Percentiles rank a stretch among this genome's conserved stretches.
Evolutionary conservation across 805 yeast genomes (phyloP).

Genomic region (Wickerhamiella domercqiae): DNA sequence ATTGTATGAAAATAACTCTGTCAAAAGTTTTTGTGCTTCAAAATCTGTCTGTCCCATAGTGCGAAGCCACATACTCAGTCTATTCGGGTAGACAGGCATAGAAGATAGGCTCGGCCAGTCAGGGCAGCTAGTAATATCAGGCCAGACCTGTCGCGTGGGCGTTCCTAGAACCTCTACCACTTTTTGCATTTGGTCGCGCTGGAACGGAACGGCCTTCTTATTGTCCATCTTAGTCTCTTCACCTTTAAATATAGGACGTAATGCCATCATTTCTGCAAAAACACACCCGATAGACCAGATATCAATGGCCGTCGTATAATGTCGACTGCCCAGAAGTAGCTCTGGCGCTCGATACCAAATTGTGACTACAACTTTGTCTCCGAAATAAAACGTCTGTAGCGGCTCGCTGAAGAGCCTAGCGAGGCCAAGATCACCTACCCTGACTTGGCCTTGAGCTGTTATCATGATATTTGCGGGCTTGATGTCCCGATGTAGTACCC

Average conservation of each 20-base stretch:
- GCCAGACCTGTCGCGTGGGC: conserved; percentile 69
- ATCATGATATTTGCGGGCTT: conserved; percentile 99
- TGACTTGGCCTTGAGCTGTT: conserved; percentile 72
- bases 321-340: conserved; percentile 74
- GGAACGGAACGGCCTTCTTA: conserved; percentile 87
- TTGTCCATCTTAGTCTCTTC: conserved; percentile 95
- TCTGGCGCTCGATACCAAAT: conserved; percentile 97
- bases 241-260: conserved; percentile 91
- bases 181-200: conserved; percentile 78
- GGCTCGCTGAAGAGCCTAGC: conserved; percentile 82
- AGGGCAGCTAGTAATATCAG: conserved; percentile 62
- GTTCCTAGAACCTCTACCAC: conserved; percentile 89
- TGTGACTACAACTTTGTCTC: conserved; percentile 92
- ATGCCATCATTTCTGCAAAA: conserved; percentile 72
- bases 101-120: conserved; percentile 55
- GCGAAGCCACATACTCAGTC: conserved; percentile 73
- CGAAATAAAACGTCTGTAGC: conserved; percentile 70
- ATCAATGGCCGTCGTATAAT: conserved; percentile 85
- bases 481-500: conserved; percentile 90
- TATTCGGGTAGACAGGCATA: conserved; percentile 48
- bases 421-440: conserved; percentile 88
- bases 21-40: conserved; percentile 49
- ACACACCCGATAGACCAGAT: conserved; percentile 95
- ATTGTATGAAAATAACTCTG: conserved; percentile 60
- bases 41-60: conserved; percentile 62